phyloP scores from a whole-genome alignment of 768 basidiomycete genomes.

The Russula brevipes region DNA sequence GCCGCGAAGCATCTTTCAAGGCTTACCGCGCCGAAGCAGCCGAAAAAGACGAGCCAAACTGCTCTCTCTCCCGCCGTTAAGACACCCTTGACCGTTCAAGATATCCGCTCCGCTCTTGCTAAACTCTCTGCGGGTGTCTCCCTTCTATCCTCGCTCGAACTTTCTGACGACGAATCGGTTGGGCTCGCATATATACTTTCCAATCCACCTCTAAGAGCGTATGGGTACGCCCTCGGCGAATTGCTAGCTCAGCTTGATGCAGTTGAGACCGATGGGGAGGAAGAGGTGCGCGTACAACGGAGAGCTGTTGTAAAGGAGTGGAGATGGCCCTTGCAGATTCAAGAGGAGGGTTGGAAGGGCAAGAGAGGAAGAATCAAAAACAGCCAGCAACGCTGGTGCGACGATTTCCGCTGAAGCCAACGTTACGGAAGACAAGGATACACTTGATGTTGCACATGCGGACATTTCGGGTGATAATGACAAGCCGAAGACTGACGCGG shows the following conservation, averaged over 20 bases:
- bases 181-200: slow-evolving; percentile 54
- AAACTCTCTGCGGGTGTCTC: slow-evolving; percentile 14
- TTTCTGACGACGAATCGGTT: slow-evolving; percentile 8
- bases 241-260: slow-evolving; percentile 64
- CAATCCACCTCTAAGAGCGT: slow-evolving; percentile 57
- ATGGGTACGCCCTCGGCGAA: slow-evolving; percentile 57
- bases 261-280: slow-evolving; percentile 59
- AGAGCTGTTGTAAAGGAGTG: slow-evolving; percentile 51
- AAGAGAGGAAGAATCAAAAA: neutral
- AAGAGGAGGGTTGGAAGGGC: slow-evolving; percentile 32
- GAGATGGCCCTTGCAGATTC: slow-evolving; percentile 55
- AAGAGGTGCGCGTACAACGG: slow-evolving; percentile 46
- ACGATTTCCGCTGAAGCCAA: neutral
- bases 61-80: neutral
- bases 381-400: neutral
- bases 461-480: neutral
- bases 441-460: neutral
- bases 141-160: slow-evolving; percentile 15
- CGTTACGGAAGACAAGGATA: neutral
- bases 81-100: neutral
- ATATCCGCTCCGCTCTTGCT: slow-evolving; percentile 6
- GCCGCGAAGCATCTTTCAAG: slow-evolving; percentile 13
- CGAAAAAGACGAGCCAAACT: neutral
- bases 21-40: slow-evolving; percentile 16
- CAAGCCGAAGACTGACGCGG: neutral